Base-by-base conservation (phyloP, 495 filamentous ascomycete genomes). In the Talaromyces wortmannii region DNA sequence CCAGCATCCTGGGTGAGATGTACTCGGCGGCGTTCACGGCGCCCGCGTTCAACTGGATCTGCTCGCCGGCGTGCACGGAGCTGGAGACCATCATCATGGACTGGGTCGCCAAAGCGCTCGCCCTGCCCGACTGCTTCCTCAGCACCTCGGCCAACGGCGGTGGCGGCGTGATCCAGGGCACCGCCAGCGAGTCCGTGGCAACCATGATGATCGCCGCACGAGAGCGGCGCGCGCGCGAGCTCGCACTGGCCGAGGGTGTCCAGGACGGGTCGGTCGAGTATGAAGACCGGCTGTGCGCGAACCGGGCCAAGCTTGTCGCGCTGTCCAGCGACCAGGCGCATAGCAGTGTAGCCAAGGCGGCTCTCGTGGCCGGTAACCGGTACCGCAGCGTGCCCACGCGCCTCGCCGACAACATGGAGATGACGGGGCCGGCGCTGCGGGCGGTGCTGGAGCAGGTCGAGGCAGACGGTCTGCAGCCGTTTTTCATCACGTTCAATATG, bases 31-130 rank as follows among this genome's bases (percentile, higher is more conserved):
- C 92, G 4, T 91, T 97, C 66, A 92, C 83, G 7, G 89, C 88
- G 3, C 90, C 94, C 10, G 89, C 89, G 7, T 98, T 98, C 78
- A 97, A 97, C 70, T 98, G 94, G 94, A 82, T 97, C 48, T 97
- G 92, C 68, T 91, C 86, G 3, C 94, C 94, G 2, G 94, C 88
- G 16, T 85, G 94, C n/a, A 98, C 94, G 5, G 94, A 98, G 65
- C 78, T 98, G 45, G 94, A 98, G 74, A 97, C 94, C 0, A 83
- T 95, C 46, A 87, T 96, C 32, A 79, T 97, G 58, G 94, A 97
- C 70, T 97, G 92, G 92, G 70, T 97, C 15, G 89, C 86, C 18
- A 80, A 86, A 59, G 73, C 89, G 11, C 68, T 97, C 36, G 80
- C 68, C 12, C 76, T 97, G 12, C 91, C 92, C 0, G 67, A 77